Percentiles rank a stretch among this genome's conserved stretches.
Conservation (phyloP, 1,139 yeast species). For the Arxiozyma heterogenica region DNA sequence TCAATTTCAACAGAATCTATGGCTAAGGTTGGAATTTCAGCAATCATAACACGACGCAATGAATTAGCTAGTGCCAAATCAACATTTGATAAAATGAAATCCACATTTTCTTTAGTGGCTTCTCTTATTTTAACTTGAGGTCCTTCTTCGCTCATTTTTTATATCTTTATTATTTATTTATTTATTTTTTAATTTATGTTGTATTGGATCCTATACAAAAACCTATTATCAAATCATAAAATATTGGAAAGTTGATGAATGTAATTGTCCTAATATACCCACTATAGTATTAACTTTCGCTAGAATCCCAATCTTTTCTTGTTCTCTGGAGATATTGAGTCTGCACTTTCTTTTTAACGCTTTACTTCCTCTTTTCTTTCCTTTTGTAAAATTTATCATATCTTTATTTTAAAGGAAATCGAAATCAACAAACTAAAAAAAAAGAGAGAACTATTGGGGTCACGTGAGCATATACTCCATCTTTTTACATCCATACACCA, state of each 20-base stretch:
- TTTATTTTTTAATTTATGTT: not conserved
- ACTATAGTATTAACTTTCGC: not conserved
- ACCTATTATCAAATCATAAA: not conserved
- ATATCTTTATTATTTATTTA: not conserved
- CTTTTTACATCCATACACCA: too few relatives aligned
- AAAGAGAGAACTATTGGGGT: too few relatives aligned
- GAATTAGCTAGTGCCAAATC: slow-evolving; percentile 92
- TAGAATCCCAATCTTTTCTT: too few relatives aligned
- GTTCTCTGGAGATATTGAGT: not conserved
- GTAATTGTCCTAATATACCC: not conserved
- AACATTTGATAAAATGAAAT: slow-evolving; percentile 78
- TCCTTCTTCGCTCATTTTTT: slow-evolving; percentile 37
- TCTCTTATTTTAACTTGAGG: slow-evolving; percentile 87
- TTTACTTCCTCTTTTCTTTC: too few relatives aligned
- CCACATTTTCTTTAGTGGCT: slow-evolving; percentile 78
- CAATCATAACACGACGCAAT: slow-evolving; percentile 79
- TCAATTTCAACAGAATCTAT: slow-evolving; percentile 94
- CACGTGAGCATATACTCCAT: too few relatives aligned
- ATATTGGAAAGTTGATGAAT: not conserved
- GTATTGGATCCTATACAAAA: not conserved
- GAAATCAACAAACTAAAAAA: not conserved
- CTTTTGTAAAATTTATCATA: too few relatives aligned
- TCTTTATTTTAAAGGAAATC: too few relatives aligned
- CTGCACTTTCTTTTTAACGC: not conserved
- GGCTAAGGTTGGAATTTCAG: slow-evolving; percentile 93